phyloP scores from a whole-genome alignment of 164 flowering plant genomes.

The Cinnamomum micranthum region DNA sequence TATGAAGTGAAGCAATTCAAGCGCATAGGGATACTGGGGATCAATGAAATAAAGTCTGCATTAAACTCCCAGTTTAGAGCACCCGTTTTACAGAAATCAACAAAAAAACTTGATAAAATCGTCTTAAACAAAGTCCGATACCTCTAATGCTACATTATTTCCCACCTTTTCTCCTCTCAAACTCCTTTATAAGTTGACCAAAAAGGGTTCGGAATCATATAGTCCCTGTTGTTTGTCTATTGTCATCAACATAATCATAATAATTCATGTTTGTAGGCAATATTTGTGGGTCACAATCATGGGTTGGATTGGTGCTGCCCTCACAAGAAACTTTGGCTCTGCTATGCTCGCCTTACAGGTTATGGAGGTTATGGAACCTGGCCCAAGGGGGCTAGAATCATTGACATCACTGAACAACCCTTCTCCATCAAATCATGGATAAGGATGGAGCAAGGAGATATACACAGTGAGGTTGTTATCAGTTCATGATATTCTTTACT shows the following conservation, averaged over 20 bases:
- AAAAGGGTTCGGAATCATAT: too few species aligned
- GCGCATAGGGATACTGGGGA: too few species aligned
- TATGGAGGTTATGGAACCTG: conserved; percentile 91
- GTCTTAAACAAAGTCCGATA: too few species aligned
- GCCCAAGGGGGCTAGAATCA: conserved; percentile 75
- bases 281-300: conserved; percentile 91
- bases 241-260: background rate
- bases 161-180: too few species aligned
- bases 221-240: too few species aligned
- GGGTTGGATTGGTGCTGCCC: conserved; percentile 98
- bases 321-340: conserved; percentile 65
- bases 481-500: conserved; percentile 19
- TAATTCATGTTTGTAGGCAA: conserved; percentile 41
- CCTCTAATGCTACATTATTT: background rate
- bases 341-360: conserved; percentile 87
- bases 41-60: too few species aligned
- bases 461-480: conserved; percentile 59
- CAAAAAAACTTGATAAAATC: too few species aligned
- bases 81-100: too few species aligned
- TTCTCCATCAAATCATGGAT: conserved; percentile 80
- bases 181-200: background rate
- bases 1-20: too few species aligned
- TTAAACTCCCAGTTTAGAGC: too few species aligned
- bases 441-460: conserved; percentile 77
- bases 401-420: conserved; percentile 57